Evolutionary conservation across 257 asterid species (phyloP).

Genomic region (Thymus quinquecostatus): DNA sequence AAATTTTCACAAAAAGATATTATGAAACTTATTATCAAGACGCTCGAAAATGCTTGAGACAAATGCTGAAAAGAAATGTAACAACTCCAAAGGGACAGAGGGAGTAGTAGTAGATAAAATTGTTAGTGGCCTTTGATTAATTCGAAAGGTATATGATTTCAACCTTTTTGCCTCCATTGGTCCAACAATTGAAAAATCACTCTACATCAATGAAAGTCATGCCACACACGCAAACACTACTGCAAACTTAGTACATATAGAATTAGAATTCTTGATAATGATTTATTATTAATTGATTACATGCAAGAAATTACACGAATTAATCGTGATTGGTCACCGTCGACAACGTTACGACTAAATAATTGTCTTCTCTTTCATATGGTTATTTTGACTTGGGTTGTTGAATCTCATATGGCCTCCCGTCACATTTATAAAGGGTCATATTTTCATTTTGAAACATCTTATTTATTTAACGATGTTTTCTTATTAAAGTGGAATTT

Average conservation of each 20-base stretch:
- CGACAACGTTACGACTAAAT: neutral
- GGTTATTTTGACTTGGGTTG: no score
- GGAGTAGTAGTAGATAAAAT: neutral
- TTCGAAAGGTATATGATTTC: slow-evolving; percentile 26
- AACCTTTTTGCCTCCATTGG: slow-evolving; percentile 26
- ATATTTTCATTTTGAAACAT: no score
- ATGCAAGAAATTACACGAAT: neutral
- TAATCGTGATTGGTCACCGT: slow-evolving; percentile 1
- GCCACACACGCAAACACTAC: slow-evolving; percentile 16
- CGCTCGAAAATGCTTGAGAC: no score
- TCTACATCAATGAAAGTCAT: slow-evolving; percentile 14
- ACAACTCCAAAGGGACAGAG: no score
- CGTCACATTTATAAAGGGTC: no score
- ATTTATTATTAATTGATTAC: neutral
- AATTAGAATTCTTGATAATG: neutral
- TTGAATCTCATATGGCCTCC: neutral
- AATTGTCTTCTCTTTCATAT: neutral
- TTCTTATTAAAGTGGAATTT: no score
- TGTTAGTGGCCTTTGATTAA: slow-evolving; percentile 24
- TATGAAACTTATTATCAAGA: no score
- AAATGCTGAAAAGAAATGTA: no score
- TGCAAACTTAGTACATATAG: neutral
- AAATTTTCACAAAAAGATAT: no score
- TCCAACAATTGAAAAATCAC: slow-evolving; percentile 25
- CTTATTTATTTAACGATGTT: no score